Conservation (phyloP, 345 rosid species). For the Linum tenue region DNA sequence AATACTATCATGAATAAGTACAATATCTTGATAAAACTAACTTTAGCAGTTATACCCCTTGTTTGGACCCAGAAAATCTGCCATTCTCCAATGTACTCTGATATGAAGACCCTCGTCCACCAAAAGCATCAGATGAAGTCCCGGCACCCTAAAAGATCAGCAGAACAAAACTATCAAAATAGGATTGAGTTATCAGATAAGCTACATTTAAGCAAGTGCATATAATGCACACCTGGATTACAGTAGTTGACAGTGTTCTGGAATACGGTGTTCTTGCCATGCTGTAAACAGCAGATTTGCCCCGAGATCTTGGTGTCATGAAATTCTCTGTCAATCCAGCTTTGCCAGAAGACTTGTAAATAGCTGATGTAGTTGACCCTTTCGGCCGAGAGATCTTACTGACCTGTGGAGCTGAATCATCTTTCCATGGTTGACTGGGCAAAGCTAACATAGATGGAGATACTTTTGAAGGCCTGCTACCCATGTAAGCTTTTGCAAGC, state of each 20-base stretch:
- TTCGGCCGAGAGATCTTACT: constrained; percentile 29
- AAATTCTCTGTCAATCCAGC: constrained; percentile 45
- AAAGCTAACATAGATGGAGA: constrained; percentile 44
- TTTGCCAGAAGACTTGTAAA: constrained; percentile 39
- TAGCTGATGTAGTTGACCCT: constrained; percentile 41
- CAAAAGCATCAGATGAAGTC: constrained; percentile 20
- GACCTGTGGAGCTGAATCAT: constrained; percentile 33
- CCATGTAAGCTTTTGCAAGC: constrained; percentile 98
- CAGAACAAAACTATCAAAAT: not conserved
- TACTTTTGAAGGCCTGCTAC: constrained; percentile 65
- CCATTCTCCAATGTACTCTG: constrained; percentile 22
- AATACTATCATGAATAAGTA: not conserved
- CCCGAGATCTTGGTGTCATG: constrained; percentile 66
- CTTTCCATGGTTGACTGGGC: constrained; percentile 35
- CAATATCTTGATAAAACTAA: not conserved
- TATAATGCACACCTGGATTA: constrained; percentile 40
- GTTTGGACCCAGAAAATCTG: constrained; percentile 48
- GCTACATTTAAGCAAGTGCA: not conserved
- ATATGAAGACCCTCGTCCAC: constrained; percentile 34
- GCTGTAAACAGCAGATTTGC: constrained; percentile 82
- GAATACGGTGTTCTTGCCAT: constrained; percentile 89
- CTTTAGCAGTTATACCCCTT: constrained; percentile 31
- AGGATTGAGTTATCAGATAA: not conserved
- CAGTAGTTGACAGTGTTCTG: constrained; percentile 40
- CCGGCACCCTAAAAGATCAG: constrained; percentile 33